Conservation (phyloP, 2,329 filamentous ascomycete genomes). For the Alternaria triticina region DNA sequence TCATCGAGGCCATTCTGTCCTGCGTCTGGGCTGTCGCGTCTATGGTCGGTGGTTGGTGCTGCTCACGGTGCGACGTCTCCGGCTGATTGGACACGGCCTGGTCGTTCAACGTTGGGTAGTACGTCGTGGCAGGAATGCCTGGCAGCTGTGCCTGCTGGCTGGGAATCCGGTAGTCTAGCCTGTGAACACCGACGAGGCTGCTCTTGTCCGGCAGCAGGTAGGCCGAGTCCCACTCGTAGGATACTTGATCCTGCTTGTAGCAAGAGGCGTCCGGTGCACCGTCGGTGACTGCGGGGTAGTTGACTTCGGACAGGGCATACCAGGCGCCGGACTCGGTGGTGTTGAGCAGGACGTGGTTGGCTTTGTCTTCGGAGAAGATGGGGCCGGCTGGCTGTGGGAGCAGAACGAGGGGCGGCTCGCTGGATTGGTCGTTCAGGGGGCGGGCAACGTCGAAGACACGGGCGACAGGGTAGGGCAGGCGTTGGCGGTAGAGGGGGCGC, state of each 20-base stretch:
- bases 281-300: constrained; percentile 84
- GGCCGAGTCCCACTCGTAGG: constrained; percentile 33
- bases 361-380: constrained; percentile 49
- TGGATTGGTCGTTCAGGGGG: constrained; percentile 69
- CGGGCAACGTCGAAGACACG: constrained; percentile 88
- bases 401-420: constrained; percentile 78
- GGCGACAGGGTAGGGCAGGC: constrained; percentile 78
- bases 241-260: constrained; percentile 52
- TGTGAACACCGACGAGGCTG: constrained; percentile 50
- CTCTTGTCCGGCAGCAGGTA: constrained; percentile 40
- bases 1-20: constrained; percentile 18
- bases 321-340: constrained; percentile 85
- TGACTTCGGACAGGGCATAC: constrained; percentile 89
- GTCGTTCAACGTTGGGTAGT: constrained; percentile 25
- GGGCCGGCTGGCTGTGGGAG: constrained; percentile 84
- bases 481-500: constrained; percentile 55
- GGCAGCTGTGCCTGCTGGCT: constrained; percentile 24
- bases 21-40: constrained; percentile 25
- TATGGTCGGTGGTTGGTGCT: constrained; percentile 19
- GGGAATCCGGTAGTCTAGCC: constrained; percentile 37
- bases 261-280: constrained; percentile 65
- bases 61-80: constrained; percentile 25
- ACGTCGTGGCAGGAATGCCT: constrained; percentile 36
- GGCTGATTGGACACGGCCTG: constrained; percentile 30
- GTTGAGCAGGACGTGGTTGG: constrained; percentile 75